A percentile compares a stretch with the other conserved stretches of the same genome.
Conservation (phyloP, 2,329 filamentous ascomycete genomes). For the Fusarium xyrophilum region DNA sequence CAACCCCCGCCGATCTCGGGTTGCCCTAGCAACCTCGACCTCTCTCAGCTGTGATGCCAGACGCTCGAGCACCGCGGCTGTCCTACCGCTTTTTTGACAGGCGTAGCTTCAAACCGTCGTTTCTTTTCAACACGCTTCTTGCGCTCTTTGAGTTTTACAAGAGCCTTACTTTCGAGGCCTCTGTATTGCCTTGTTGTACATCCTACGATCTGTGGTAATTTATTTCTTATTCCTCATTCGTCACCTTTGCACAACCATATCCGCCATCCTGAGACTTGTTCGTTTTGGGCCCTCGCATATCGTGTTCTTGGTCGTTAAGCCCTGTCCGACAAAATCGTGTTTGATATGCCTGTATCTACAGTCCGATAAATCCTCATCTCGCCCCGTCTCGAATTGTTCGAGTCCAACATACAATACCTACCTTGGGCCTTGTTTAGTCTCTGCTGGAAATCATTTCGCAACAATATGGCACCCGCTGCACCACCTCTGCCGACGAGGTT, state of each 20-base stretch:
- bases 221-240: constrained; percentile 13
- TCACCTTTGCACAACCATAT: constrained; percentile 1
- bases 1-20: constrained; percentile 24
- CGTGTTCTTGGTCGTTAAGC: constrained; percentile 26
- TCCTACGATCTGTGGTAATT: constrained; percentile 11
- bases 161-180: constrained; percentile 19
- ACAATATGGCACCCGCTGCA: constrained; percentile 61
- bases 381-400: constrained; percentile 22
- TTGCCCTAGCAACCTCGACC: constrained; percentile 14
- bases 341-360: constrained; percentile 37
- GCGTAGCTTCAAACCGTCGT: constrained; percentile 28
- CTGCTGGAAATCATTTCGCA: constrained; percentile 7
- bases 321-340: constrained; percentile 14
- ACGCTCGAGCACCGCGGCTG: constrained; percentile 29
- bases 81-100: constrained; percentile 38
- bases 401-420: constrained; percentile 10
- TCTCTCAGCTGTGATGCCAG: constrained; percentile 22
- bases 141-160: constrained; percentile 17
- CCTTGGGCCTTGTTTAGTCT: constrained; percentile 11
- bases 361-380: constrained; percentile 23
- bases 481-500: constrained; percentile 76
- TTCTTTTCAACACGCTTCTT: constrained; percentile 27
- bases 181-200: constrained; percentile 12
- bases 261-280: constrained; percentile 6
- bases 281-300: constrained; percentile 1